Evolutionary conservation across 331 rosid genomes (phyloP), one percentile per base, ranked within the genome.

Genomic region (Quercus phellos): DNA sequence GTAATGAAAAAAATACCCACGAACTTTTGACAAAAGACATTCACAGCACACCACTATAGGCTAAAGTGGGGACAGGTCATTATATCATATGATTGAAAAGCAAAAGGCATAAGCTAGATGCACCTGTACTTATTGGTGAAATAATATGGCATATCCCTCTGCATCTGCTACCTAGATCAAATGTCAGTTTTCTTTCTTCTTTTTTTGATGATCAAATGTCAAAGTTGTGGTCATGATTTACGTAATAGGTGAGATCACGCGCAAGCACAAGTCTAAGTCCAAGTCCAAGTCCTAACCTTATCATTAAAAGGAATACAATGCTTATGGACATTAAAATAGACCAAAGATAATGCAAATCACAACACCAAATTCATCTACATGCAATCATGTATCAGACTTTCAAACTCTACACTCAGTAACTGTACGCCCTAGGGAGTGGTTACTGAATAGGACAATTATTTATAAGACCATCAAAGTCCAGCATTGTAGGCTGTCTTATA

Each of bases 191-290:
- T 38, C 0, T 38, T 38, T 38, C 1, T 34, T 34, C 1, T 5
- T 8, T 38, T 8, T 38, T 8, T 8, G 3, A 8, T 38, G 0
- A 38, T 38, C 56, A 14, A 74, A 70, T 61, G 81, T 79, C 83
- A 61, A 75, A 63, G 26, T 1, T 51, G 75, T 13, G 26, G 70
- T 83, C 46, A 79, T 73, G 76, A 74, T 5, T n/a, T 24, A 27
- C 55, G 51, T 56, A 55, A 58, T 29, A 29, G 46, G 59, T 56
- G 46, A 68, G 21, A 29, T 46, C 68, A 38, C 34, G 56, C 5
- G 5, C 70, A 6, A 35, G 43, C 43, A 35, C 43, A 35, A 38
- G 43, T 38, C 12, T 2, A 8, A 10, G 53, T 12, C 53, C 53
- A 8, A 10, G 53, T 12, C 53, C 53, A 46, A 3, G 53, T 46